Base-by-base conservation (phyloP, 1,284 basidiomycete species). In the Meripilus lineatus region DNA sequence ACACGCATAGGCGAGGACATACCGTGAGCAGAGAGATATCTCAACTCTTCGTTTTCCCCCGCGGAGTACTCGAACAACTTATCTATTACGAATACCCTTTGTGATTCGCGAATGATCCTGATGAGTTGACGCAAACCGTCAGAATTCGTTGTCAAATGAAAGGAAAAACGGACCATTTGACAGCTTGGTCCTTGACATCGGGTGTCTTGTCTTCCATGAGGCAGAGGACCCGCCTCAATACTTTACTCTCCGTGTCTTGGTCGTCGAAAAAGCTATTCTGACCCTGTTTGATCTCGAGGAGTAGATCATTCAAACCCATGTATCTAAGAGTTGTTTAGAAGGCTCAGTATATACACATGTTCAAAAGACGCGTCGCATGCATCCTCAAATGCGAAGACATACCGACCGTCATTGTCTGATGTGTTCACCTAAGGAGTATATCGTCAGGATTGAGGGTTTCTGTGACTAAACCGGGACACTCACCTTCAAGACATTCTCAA, bases 181-280 rank as follows among this genome's bases (percentile, higher is more conserved):
- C 94, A 2, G 93, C 92, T 60, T 93, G 88, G 62, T 97, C 97
- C 74, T 98, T 98, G 52, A 99, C 96, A 69, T 99, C 95, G 13
- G 91, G 91, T 57, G 95, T 97, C 66, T 84, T 84, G 68, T 99
- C 96, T 58, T 90, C 84, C 10, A 96, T 84, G 18, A 95, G 75
- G 18, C 80, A 72, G 18, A 97, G 72, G 1, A 96, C 92, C 57
- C 87, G 81, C 35, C 75, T 77, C 36, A 93, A 72, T 24, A 92
- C 80, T 56, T 85, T 89, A 59, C 72, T 81, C 70, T 97, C 94
- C 26, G 81, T 74, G 2, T 70, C 56, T 62, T 95, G 91, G 61
- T 96, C 93, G 33, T 89, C 81, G 14, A 78, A 64, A 58, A 89
- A 89, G 44, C 75, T 79, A 38, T 65, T 63, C 50, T 72, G 74